A percentile compares a stretch with the other conserved stretches of the same genome.
Conservation (phyloP, 768 basidiomycete species). For the Trametes elegans region DNA sequence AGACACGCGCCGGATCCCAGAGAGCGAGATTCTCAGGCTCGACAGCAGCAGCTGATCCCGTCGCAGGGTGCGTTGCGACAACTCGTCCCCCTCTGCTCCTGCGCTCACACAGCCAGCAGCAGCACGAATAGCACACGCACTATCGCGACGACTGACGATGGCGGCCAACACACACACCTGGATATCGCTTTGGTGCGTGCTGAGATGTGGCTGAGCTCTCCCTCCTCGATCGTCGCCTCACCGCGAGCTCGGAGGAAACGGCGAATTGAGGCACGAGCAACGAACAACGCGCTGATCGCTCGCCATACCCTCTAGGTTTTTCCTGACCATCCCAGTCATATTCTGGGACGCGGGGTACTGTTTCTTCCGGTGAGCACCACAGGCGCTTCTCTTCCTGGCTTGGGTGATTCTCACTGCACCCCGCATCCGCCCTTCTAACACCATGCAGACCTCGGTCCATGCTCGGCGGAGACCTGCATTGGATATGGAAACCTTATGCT, state of each 20-base stretch:
- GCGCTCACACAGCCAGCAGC: constrained; percentile 4
- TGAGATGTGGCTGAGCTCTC: background rate
- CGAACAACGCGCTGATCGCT: constrained; percentile 3
- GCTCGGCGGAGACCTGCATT: constrained; percentile 84
- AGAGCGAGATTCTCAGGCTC: constrained; percentile 9
- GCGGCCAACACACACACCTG: constrained; percentile 25
- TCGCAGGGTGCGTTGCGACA: constrained; percentile 17
- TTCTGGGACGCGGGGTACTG: constrained; percentile 83
- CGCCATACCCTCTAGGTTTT: constrained; percentile 45
- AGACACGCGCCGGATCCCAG: too few relatives aligned
- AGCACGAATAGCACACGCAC: constrained; percentile 2
- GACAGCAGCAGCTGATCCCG: constrained; percentile 2
- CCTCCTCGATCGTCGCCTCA: background rate
- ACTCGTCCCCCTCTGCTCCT: background rate
- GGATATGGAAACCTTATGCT: constrained; percentile 87
- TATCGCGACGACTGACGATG: constrained; percentile 16
- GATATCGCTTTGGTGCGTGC: constrained; percentile 30
- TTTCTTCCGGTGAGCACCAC: constrained; percentile 62
- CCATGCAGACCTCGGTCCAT: constrained; percentile 74
- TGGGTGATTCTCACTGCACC: background rate
- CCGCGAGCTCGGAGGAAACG: background rate
- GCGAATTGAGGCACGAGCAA: background rate
- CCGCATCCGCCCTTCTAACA: background rate
- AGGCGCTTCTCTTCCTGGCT: background rate
- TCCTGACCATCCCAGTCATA: constrained; percentile 61